Base-by-base conservation (phyloP, 225 moss, liverwort and hornwort species). In the Bryum argenteum region DNA sequence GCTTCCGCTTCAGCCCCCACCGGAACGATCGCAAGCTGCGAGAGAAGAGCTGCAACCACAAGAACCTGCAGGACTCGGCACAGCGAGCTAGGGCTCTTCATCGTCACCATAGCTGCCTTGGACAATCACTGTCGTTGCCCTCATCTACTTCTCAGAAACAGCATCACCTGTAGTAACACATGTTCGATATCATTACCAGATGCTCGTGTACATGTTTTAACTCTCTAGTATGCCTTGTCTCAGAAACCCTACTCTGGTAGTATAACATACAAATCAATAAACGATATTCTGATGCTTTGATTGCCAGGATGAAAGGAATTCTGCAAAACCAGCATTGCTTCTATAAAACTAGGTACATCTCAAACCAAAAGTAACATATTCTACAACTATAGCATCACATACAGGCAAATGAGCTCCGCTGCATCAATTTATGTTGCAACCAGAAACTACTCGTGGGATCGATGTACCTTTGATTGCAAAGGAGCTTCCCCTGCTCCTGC, bases 161-260 rank as follows among this genome's bases (percentile, higher is more conserved):
- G 38, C 70, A 57, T 73, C 73, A 45, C 71, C 84, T 84, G 71
- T 6, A 28, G n/a, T n/a, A 70, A 19, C 24, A 72, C 52, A 77
- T 37, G 59, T 8, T 52, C 52, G 51, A 68, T 1, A 72, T 33
- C 52, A 62, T 41, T 22, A 54, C 8, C 58, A 69, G 56, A 51
- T 59, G 37, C 22, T 63, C 40, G 5, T 33, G 33, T 5, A 6
- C 33, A 3, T 33, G 71, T 39, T 51, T 48, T 51, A 51, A 5
- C 71, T 61, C 51, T 39, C 16, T 33, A 33, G 37, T 21, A 52
- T 1, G 61, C 50, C 39, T 14, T 48, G 59, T 20, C 33, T 33
- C 33, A 33, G 4, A 33, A 2, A 33, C 33, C 33, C 33, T 33
- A 33, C 33, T 33, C 33, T 33, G 33, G 33, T 33, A 33, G 33